Conservation (phyloP, 2,329 filamentous ascomycete species). For the Xylariaceae sp. region DNA sequence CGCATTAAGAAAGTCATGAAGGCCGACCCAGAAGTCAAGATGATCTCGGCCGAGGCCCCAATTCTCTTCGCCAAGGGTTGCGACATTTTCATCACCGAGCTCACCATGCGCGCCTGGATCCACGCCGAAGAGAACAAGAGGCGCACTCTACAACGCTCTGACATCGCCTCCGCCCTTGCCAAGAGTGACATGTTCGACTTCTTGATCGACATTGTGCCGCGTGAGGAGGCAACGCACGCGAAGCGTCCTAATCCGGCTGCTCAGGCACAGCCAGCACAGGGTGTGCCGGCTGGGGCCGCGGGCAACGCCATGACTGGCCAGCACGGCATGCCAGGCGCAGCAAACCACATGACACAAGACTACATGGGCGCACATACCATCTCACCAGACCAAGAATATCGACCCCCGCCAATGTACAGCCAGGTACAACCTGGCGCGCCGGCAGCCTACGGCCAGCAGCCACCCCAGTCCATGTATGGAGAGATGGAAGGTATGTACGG, state of each 20-base stretch:
- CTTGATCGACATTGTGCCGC: conserved; percentile 95
- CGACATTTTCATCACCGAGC: conserved; percentile 97
- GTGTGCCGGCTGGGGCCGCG: conserved; percentile 43
- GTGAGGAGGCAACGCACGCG: conserved; percentile 86
- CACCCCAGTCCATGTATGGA: conserved; percentile 74
- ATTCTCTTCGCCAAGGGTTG: conserved; percentile 98
- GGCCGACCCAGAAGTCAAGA: conserved; percentile 97
- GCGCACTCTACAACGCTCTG: conserved; percentile 88
- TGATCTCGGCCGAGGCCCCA: conserved; percentile 97
- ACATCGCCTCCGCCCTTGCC: conserved; percentile 91
- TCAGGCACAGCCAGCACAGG: conserved; percentile 44
- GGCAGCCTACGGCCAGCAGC: conserved; percentile 72
- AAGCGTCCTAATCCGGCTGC: conserved; percentile 64
- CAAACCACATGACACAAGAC: conserved; percentile 63
- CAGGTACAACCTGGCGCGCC: conserved; percentile 71
- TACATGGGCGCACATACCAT: conserved; percentile 65
- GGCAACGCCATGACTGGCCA: conserved; percentile 51
- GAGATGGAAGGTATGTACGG: conserved; percentile 83
- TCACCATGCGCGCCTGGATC: conserved; percentile 99
- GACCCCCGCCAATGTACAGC: conserved; percentile 78
- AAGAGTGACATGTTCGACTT: conserved; percentile 99
- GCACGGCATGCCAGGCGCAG: conserved; percentile 50
- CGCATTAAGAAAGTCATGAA: conserved; percentile 99
- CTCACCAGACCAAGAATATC: conserved; percentile 72
- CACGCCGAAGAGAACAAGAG: conserved; percentile 99